Conservation (phyloP, 148 eudicot species). For the Rhododendron molle region DNA sequence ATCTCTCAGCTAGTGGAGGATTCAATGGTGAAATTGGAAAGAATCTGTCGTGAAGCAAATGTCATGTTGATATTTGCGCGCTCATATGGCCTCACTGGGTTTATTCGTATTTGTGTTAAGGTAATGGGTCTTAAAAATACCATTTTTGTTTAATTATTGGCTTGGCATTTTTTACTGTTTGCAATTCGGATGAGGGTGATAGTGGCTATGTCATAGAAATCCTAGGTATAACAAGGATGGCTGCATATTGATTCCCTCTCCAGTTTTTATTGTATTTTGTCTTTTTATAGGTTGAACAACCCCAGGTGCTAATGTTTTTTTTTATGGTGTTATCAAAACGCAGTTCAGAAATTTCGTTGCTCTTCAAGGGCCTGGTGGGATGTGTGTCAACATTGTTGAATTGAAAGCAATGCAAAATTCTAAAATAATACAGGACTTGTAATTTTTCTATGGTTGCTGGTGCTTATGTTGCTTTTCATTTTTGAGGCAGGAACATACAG, state of each 20-base stretch:
- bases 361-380: background rate
- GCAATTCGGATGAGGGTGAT: background rate
- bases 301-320: background rate
- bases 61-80: constrained; percentile 76
- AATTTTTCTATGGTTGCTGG: background rate
- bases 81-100: constrained; percentile 90
- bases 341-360: background rate
- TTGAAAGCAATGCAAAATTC: background rate
- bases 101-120: constrained; percentile 91
- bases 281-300: background rate
- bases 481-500: constrained; percentile 75
- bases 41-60: constrained; percentile 78
- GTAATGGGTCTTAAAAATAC: constrained; percentile 23
- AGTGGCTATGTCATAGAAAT: background rate
- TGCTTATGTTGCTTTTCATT: constrained; percentile 8
- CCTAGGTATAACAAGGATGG: background rate
- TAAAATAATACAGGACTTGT: background rate
- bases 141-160: background rate
- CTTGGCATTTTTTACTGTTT: background rate
- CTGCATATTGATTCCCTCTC: background rate
- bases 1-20: constrained; percentile 70
- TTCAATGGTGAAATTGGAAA: constrained; percentile 81
- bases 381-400: background rate
- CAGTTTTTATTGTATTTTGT: background rate
- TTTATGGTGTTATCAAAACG: background rate